phyloP scores from a whole-genome alignment of 2,329 filamentous ascomycete genomes.

The Neoarthrinium moseri region DNA sequence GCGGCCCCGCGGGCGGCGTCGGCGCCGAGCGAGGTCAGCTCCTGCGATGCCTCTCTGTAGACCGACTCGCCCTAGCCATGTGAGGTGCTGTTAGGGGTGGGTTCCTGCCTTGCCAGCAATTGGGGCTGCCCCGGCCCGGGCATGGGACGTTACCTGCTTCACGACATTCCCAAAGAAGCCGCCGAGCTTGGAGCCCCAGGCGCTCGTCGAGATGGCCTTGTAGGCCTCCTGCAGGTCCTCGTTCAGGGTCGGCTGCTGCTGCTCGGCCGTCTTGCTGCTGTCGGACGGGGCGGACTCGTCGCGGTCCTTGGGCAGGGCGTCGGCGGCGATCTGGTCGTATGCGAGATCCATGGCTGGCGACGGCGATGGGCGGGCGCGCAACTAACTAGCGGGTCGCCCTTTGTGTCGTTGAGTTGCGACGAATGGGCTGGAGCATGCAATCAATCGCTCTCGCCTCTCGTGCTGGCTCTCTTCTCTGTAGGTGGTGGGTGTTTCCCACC shows the following conservation, averaged over 20 bases:
- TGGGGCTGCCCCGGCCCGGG: neutral
- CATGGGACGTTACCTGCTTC: constrained; percentile 67
- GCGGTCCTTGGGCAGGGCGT: constrained; percentile 63
- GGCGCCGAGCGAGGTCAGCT: constrained; percentile 74
- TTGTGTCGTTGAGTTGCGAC: neutral
- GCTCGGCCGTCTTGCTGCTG: constrained; percentile 36
- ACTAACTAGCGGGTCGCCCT: neutral
- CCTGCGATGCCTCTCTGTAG: constrained; percentile 83
- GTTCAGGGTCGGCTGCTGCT: constrained; percentile 62
- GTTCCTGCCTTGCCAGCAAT: neutral
- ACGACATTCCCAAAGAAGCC: constrained; percentile 89
- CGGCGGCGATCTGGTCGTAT: constrained; percentile 94
- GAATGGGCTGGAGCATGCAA: neutral
- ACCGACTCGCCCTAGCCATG: constrained; percentile 66
- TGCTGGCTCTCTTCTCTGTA: too few relatives aligned
- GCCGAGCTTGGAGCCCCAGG: constrained; percentile 86
- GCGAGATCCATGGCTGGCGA: constrained; percentile 79
- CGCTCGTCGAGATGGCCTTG: constrained; percentile 85
- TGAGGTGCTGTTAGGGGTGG: neutral
- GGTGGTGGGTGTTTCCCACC: too few relatives aligned
- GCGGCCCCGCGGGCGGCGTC: constrained; percentile 82
- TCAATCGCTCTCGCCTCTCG: too few relatives aligned
- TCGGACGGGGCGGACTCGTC: constrained; percentile 47
- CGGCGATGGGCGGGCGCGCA: neutral
- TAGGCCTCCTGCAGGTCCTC: constrained; percentile 93